Conservation (phyloP, 2,329 filamentous ascomycete species). For the Ilyonectria mors-panacis region DNA sequence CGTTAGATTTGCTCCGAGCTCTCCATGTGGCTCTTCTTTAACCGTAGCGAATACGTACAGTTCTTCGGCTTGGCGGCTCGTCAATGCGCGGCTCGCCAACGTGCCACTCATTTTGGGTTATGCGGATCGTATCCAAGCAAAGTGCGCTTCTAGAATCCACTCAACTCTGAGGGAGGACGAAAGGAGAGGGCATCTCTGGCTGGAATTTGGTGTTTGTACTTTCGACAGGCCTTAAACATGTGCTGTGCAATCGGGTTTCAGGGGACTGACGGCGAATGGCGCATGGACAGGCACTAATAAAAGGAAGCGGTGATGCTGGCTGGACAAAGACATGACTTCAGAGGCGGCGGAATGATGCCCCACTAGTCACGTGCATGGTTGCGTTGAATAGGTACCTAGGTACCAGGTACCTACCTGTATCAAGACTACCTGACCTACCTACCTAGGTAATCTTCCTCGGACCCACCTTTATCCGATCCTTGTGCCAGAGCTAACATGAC, state of each 20-base stretch:
- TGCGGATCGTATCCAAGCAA: neutral
- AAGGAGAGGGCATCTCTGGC: neutral
- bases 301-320: too few relatives aligned
- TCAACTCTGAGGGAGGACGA: neutral
- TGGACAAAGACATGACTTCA: too few relatives aligned
- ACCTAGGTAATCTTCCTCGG: too few relatives aligned
- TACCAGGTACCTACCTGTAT: too few relatives aligned
- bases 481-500: too few relatives aligned
- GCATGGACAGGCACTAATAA: too few relatives aligned
- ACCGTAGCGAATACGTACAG: constrained; percentile 71
- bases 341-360: too few relatives aligned
- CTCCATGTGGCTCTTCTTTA: constrained; percentile 3
- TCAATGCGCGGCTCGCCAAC: constrained; percentile 60
- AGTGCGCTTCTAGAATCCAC: neutral
- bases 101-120: neutral
- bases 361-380: too few relatives aligned
- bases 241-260: neutral
- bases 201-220: neutral
- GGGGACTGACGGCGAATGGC: neutral
- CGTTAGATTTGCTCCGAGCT: neutral
- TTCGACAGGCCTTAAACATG: neutral
- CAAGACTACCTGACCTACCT: too few relatives aligned
- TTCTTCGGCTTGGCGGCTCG: constrained; percentile 86
- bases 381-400: too few relatives aligned
- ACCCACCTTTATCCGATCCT: too few relatives aligned